A percentile compares a stretch with the other conserved stretches of the same genome.
These are phyloP conservation scores for Mycosarcoma maydis DNA, from an alignment of 1,284 basidiomycete species.

Conservation along the genomic window DNA sequence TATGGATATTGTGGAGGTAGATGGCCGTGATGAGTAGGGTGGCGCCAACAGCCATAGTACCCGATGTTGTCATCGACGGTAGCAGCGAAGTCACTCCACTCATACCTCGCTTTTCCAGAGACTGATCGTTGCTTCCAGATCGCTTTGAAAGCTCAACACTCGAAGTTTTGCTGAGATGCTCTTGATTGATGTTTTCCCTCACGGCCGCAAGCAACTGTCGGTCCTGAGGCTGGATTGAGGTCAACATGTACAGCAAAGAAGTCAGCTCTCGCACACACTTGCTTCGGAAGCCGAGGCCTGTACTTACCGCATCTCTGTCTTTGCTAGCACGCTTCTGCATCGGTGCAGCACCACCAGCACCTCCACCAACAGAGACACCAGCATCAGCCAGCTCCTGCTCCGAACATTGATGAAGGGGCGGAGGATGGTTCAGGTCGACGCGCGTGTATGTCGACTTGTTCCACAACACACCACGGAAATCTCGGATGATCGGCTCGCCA, in stretches of 20 bases:
- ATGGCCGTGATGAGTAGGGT: conserved; percentile 9
- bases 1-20: conserved; percentile 25
- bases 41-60: conserved; percentile 7
- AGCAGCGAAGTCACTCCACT: background rate
- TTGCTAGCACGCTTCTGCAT: conserved; percentile 17
- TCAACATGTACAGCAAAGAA: background rate
- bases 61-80: conserved; percentile 9
- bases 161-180: too few relatives aligned
- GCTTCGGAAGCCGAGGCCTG: background rate
- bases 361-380: background rate
- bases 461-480: conserved; percentile 28
- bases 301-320: background rate
- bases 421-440: conserved; percentile 14
- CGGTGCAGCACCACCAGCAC: background rate
- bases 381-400: conserved; percentile 3
- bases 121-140: background rate
- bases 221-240: background rate
- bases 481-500: conserved; percentile 13
- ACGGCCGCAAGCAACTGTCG: conserved; percentile 2
- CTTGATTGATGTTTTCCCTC: conserved; percentile 1
- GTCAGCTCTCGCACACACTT: too few relatives aligned
- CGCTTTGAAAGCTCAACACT: too few relatives aligned
- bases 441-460: conserved; percentile 31
- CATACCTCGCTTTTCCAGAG: conserved; percentile 14
- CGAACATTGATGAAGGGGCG: conserved; percentile 9